Percentiles rank a stretch among this genome's conserved stretches.
phyloP scores from a whole-genome alignment of 1,284 basidiomycete species.

The Athelia sp. region DNA sequence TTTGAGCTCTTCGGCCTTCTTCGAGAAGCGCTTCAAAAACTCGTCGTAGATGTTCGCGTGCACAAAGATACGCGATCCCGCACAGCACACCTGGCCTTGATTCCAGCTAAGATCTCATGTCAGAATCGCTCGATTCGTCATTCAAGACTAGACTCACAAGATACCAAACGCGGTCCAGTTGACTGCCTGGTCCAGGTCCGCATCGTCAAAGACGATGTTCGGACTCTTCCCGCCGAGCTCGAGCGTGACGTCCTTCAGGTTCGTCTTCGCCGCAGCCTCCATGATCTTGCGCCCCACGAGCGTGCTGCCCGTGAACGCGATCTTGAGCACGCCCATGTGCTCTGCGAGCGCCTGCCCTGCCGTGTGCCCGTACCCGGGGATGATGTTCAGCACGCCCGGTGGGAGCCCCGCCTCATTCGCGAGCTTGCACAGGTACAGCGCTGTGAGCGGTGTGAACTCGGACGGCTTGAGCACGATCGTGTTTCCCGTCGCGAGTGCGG shows the following conservation, averaged over 20 bases:
- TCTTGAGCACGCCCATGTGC: slow-evolving; percentile 68
- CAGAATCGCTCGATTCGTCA: no score
- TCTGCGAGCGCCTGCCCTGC: slow-evolving; percentile 50
- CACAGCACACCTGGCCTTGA: slow-evolving; percentile 82
- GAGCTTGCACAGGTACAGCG: slow-evolving; percentile 52
- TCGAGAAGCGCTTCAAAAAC: slow-evolving; percentile 62
- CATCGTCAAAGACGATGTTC: slow-evolving; percentile 71
- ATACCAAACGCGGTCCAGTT: slow-evolving; percentile 81
- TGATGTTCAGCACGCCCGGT: slow-evolving; percentile 67
- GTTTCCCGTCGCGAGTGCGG: slow-evolving; percentile 84
- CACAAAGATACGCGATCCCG: slow-evolving; percentile 84
- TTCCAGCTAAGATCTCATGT: no score
- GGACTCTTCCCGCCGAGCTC: slow-evolving; percentile 94
- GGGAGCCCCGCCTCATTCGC: slow-evolving; percentile 59
- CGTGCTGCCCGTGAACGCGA: slow-evolving; percentile 75
- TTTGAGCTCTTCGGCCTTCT: slow-evolving; percentile 49
- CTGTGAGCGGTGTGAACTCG: slow-evolving; percentile 86
- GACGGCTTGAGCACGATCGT: slow-evolving; percentile 84
- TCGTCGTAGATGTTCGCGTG: slow-evolving; percentile 80
- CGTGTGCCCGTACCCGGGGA: slow-evolving; percentile 74
- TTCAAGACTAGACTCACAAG: slow-evolving; percentile 44
- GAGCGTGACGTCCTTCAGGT: slow-evolving; percentile 87
- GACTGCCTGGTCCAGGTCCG: slow-evolving; percentile 74
- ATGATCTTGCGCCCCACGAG: slow-evolving; percentile 83
- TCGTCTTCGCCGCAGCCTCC: slow-evolving; percentile 77